Evolutionary conservation across 345 rosid genomes (phyloP).

Genomic region (Rhodamnia argentea): DNA sequence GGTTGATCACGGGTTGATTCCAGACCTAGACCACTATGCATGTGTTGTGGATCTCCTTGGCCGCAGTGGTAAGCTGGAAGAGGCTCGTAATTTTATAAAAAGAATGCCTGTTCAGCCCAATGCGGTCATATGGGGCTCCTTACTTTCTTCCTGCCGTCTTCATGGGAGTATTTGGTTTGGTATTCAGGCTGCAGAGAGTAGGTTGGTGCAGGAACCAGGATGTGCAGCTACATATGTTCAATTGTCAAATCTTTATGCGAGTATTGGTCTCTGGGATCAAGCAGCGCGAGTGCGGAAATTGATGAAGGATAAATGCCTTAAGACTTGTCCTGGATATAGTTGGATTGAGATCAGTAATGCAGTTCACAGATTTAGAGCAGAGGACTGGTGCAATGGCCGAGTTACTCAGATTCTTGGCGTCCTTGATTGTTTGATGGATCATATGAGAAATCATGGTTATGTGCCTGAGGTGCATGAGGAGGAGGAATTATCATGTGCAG

Average conservation of each 20-base stretch:
- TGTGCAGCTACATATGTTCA: conserved; percentile 78
- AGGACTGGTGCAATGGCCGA: conserved; percentile 37
- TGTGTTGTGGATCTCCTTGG: conserved; percentile 93
- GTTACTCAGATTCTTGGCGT: conserved; percentile 27
- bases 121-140: conserved; percentile 77
- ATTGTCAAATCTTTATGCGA: conserved; percentile 68
- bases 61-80: conserved; percentile 62
- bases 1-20: conserved; percentile 42
- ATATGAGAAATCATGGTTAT: conserved; percentile 28
- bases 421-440: conserved; percentile 39
- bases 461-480: conserved; percentile 11
- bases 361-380: conserved; percentile 59
- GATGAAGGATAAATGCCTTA: conserved; percentile 76
- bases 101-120: conserved; percentile 68
- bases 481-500: not conserved
- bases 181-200: conserved; percentile 73
- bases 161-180: conserved; percentile 63
- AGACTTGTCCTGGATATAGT: conserved; percentile 65
- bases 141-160: conserved; percentile 73
- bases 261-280: conserved; percentile 55
- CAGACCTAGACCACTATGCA: conserved; percentile 66
- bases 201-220: conserved; percentile 58
- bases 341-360: conserved; percentile 75
- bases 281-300: conserved; percentile 59
- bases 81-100: conserved; percentile 45